phyloP scores from a whole-genome alignment of 768 basidiomycete species.

The Sistotremastrum niveocremeum region DNA sequence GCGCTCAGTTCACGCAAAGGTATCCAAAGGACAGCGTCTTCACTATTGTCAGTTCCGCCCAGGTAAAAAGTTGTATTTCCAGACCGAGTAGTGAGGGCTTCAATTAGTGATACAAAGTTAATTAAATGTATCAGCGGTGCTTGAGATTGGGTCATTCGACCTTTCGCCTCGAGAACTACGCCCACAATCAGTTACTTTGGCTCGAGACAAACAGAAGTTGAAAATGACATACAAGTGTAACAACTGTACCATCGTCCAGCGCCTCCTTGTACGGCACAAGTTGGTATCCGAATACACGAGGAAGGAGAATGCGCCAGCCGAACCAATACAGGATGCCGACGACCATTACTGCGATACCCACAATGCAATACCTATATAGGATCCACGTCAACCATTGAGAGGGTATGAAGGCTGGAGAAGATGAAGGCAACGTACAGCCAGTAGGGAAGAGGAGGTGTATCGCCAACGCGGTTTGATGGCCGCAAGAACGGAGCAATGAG shows the following conservation, averaged over 20 bases:
- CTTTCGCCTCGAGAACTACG: not conserved
- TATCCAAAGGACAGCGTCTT: too few relatives aligned
- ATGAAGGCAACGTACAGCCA: conserved; percentile 24
- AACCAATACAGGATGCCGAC: conserved; percentile 41
- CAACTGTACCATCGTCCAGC: conserved; percentile 38
- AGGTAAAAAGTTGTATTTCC: too few relatives aligned
- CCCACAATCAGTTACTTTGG: not conserved
- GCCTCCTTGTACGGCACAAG: conserved; percentile 35
- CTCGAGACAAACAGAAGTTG: not conserved
- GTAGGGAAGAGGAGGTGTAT: conserved; percentile 47
- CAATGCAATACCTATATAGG: conserved; percentile 28
- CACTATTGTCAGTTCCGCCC: too few relatives aligned
- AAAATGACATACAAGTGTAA: conserved; percentile 29
- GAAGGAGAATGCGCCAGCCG: conserved; percentile 36
- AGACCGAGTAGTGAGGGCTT: too few relatives aligned
- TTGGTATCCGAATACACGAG: conserved; percentile 33
- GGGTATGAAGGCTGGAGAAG: not conserved
- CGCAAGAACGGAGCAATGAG: conserved; percentile 41
- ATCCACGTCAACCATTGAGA: not conserved
- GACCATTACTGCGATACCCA: conserved; percentile 35
- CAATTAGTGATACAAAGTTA: too few relatives aligned
- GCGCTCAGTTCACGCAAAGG: too few relatives aligned
- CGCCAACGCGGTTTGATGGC: conserved; percentile 40
- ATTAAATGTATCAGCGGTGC: too few relatives aligned
- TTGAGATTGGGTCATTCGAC: too few relatives aligned